Evolutionary conservation across 768 basidiomycete species (phyloP).

Genomic region (Mycena polygramma): DNA sequence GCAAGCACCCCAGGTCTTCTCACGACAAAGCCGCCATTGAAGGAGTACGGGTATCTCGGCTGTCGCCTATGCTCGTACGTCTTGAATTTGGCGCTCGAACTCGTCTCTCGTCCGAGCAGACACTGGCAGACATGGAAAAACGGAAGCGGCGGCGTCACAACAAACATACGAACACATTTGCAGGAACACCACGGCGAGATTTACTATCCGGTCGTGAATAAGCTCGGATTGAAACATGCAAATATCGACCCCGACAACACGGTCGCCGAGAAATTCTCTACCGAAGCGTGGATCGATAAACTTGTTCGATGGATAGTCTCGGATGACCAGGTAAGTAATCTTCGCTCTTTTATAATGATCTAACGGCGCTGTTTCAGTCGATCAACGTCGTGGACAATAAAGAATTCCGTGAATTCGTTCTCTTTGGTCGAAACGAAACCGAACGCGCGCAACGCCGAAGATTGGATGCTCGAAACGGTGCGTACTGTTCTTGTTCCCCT

Average conservation of each 20-base stretch:
- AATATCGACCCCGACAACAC: background rate
- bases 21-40: too few species aligned
- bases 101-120: too few species aligned
- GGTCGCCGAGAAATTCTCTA: slow-evolving; percentile 31
- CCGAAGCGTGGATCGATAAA: slow-evolving; percentile 40
- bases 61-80: too few species aligned
- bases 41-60: too few species aligned
- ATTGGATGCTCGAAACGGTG: slow-evolving; percentile 40
- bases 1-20: too few species aligned
- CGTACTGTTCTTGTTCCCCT: too few species aligned
- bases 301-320: slow-evolving; percentile 42
- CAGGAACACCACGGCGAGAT: slow-evolving; percentile 34
- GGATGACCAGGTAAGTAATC: slow-evolving; percentile 50
- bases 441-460: slow-evolving; percentile 37
- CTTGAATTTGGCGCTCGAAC: too few species aligned
- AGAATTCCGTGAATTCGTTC: slow-evolving; percentile 48
- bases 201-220: slow-evolving; percentile 26
- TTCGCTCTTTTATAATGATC: background rate
- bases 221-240: slow-evolving; percentile 13
- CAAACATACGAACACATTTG: slow-evolving; percentile 42
- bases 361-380: slow-evolving; percentile 42
- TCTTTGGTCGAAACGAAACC: slow-evolving; percentile 40
- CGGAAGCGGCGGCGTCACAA: slow-evolving; percentile 37
- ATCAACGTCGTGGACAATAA: slow-evolving; percentile 52
- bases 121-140: slow-evolving; percentile 37